Percentiles rank a stretch among this genome's conserved stretches.
These are phyloP conservation scores for Sindora glabra DNA, from an alignment of 306 rosid species.

Conservation along the genomic window DNA sequence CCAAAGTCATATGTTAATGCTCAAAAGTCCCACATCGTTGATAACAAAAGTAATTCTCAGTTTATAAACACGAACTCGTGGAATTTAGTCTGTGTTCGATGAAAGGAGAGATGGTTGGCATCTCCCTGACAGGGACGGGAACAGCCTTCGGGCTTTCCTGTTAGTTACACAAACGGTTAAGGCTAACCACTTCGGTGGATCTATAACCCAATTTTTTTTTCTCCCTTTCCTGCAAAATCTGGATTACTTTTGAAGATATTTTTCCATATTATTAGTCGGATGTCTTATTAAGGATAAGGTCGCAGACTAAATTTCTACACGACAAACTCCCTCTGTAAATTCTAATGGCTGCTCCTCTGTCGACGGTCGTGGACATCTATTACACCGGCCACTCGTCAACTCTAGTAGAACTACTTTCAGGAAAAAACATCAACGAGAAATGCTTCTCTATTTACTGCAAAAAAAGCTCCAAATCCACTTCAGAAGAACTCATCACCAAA, in stretches of 20 bases:
- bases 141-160: not conserved
- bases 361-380: constrained; percentile 42
- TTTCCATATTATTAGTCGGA: too few species aligned
- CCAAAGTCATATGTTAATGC: too few species aligned
- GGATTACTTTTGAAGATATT: too few species aligned
- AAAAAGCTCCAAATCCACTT: constrained; percentile 24
- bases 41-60: too few species aligned
- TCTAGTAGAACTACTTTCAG: constrained; percentile 41
- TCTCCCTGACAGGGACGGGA: constrained; percentile 20
- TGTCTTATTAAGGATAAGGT: constrained; percentile 23
- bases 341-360: constrained; percentile 64
- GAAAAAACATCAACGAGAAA: constrained; percentile 17
- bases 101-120: constrained; percentile 29
- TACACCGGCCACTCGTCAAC: constrained; percentile 32
- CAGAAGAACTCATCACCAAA: constrained; percentile 22
- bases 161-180: constrained; percentile 12
- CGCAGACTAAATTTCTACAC: constrained; percentile 4
- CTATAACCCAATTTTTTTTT: constrained; percentile 26
- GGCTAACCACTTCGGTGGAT: constrained; percentile 21
- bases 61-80: too few species aligned
- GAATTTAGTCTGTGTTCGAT: not conserved
- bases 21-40: constrained; percentile 5
- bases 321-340: not conserved
- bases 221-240: too few species aligned
- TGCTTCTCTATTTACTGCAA: constrained; percentile 27